Evolutionary conservation across 2,329 filamentous ascomycete species (phyloP).

Genomic region (Clonostachys chloroleuca): DNA sequence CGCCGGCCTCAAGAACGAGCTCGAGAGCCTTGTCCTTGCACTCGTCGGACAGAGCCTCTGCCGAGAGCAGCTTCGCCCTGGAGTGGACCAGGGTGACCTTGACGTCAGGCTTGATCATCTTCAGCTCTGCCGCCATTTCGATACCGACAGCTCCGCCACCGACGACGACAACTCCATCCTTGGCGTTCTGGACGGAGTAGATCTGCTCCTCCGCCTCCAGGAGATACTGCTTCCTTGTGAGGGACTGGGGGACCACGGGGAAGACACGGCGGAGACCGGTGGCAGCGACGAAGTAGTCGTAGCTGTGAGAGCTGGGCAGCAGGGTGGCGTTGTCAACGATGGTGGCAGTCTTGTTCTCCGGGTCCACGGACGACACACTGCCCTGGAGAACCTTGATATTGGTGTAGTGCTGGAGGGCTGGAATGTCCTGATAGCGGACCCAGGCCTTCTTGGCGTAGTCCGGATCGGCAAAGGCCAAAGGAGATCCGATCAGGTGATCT

Average conservation of each 20-base stretch:
- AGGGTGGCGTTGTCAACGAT: slow-evolving; percentile 45
- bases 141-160: slow-evolving; percentile 76
- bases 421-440: slow-evolving; percentile 64
- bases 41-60: slow-evolving; percentile 66
- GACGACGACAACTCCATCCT: slow-evolving; percentile 63
- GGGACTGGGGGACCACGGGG: slow-evolving; percentile 68
- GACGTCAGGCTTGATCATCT: slow-evolving; percentile 57
- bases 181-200: slow-evolving; percentile 42
- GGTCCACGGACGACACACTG: slow-evolving; percentile 56
- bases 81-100: slow-evolving; percentile 75
- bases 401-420: slow-evolving; percentile 49
- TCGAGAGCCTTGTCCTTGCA: slow-evolving; percentile 59
- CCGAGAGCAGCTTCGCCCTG: slow-evolving; percentile 63
- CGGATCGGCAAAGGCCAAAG: slow-evolving; percentile 62
- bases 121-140: slow-evolving; percentile 78
- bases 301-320: slow-evolving; percentile 37
- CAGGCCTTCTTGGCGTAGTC: slow-evolving; percentile 64
- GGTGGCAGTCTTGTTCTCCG: slow-evolving; percentile 51
- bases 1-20: slow-evolving; percentile 55
- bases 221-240: slow-evolving; percentile 58
- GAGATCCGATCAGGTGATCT: slow-evolving; percentile 69
- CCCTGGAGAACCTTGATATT: slow-evolving; percentile 61
- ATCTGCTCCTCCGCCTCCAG: slow-evolving; percentile 59
- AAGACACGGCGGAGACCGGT: slow-evolving; percentile 66
- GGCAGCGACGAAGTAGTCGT: slow-evolving; percentile 73